Base-by-base conservation (phyloP, 2,329 filamentous ascomycete genomes). In the Diaporthe citrichinensis region DNA sequence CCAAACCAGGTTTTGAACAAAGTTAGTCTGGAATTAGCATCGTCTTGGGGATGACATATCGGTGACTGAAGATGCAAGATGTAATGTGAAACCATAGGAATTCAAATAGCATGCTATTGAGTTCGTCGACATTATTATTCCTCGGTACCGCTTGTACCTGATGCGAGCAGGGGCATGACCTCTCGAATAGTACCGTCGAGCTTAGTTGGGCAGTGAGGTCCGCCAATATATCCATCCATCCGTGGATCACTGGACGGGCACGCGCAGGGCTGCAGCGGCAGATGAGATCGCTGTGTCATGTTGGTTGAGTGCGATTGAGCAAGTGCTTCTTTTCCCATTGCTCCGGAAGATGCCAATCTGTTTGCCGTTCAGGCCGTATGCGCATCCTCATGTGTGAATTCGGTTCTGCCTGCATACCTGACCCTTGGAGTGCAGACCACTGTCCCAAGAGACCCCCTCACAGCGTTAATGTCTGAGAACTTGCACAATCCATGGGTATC, bases 21-120 rank as follows among this genome's bases (percentile, higher is more conserved):
- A 68, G 46, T 39, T 51, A 39, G 65, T 68, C 31, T 39, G 46
- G 34, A 68, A 53, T 53, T 68, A 53, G 46, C 46, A 68, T n/a
- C 31, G 14, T 20, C 28, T 20, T 36, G 46, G 65, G 17, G 46
- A 39, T 68, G 23, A 53, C 46, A 68, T 68, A 39, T 39, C 15
- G 46, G 31, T 53, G 46, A 39, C 46, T 53, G 46, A 68, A 53
- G 31, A 46, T 28, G 31, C 65, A 17, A 68, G 46, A 53, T 53
- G 65, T 39, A 25, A 68, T 68, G 49, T 68, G 65, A 68, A 68
- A 68, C 65, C 62, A 51, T 31, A n/a, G 20, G 62, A 68, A 53
- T 68, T 53, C 62, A 51, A 68, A 68, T 68, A 25, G 46, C 65
- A 68, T 68, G 31, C 46, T 53, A 53, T 68, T 68, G 46, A 53